Evolutionary conservation across 1,139 yeast species (phyloP).

Genomic region (Nakaseomyces glabratus): DNA sequence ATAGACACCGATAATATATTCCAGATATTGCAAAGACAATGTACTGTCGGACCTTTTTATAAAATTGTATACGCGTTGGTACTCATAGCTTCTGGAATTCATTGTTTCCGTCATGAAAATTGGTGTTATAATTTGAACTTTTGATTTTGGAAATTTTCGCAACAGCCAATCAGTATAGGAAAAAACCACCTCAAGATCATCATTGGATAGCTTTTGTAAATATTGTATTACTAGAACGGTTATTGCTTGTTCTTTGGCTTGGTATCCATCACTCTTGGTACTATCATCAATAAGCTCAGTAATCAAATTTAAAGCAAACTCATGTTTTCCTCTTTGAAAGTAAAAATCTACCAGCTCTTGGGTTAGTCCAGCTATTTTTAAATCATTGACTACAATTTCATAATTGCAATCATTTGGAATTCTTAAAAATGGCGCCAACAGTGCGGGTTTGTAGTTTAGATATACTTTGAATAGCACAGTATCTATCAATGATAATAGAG

Average conservation of each 20-base stretch:
- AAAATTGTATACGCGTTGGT: conserved; percentile 44
- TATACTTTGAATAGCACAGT: conserved; percentile 74
- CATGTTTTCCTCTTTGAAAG: conserved; percentile 52
- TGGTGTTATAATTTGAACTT: conserved; percentile 34
- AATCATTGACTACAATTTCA: conserved; percentile 47
- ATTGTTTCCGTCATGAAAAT: conserved; percentile 63
- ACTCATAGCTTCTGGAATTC: conserved; percentile 53
- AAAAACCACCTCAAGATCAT: conserved; percentile 46
- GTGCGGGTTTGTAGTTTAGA: conserved; percentile 52
- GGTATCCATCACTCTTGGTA: conserved; percentile 18
- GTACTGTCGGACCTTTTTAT: conserved; percentile 26
- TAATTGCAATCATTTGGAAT: conserved; percentile 68
- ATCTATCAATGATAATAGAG: conserved; percentile 52
- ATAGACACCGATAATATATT: conserved; percentile 42
- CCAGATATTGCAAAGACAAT: conserved; percentile 50
- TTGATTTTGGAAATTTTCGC: conserved; percentile 32
- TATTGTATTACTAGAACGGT: conserved; percentile 40
- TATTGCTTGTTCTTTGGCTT: conserved; percentile 20
- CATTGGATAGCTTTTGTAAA: conserved; percentile 49
- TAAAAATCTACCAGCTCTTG: conserved; percentile 76
- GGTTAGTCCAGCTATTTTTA: conserved; percentile 45
- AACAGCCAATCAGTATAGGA: conserved; percentile 51
- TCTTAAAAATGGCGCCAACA: conserved; percentile 77
- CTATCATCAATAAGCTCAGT: conserved; percentile 17
- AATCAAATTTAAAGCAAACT: conserved; percentile 58